Conservation (phyloP, 768 basidiomycete species). For the Hydnomerulius pinastri region DNA sequence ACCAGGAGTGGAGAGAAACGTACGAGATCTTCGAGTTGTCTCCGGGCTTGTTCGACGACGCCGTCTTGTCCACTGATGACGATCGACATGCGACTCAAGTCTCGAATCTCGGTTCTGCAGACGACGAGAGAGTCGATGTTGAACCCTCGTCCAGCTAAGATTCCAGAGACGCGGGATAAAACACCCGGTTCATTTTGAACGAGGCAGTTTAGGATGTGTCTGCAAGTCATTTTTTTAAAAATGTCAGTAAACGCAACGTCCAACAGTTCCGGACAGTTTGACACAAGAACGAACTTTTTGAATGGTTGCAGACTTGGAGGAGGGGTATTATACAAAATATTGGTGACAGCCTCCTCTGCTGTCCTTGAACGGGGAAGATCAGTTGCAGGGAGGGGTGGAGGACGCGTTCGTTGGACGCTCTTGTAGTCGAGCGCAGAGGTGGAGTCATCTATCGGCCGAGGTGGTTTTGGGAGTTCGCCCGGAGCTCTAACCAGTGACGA, state of each 20-base stretch:
- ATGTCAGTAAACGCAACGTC: conserved; percentile 6
- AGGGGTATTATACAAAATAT: conserved; percentile 95
- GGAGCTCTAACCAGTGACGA: conserved; percentile 15
- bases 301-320: conserved; percentile 89
- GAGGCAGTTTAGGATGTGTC: conserved; percentile 95
- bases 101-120: conserved; percentile 95
- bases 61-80: conserved; percentile 96
- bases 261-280: not conserved
- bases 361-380: conserved; percentile 81
- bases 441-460: conserved; percentile 84
- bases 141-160: conserved; percentile 95
- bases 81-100: conserved; percentile 97
- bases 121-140: conserved; percentile 99
- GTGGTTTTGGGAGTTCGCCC: conserved; percentile 63
- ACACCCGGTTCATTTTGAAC: conserved; percentile 99
- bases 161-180: conserved; percentile 96
- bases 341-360: conserved; percentile 96
- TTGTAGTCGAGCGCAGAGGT: conserved; percentile 97
- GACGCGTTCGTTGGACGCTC: conserved; percentile 62
- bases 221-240: conserved; percentile 31
- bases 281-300: conserved; percentile 69
- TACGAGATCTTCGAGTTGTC: conserved; percentile 96
- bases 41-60: conserved; percentile 94
- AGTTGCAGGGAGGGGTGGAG: conserved; percentile 83
- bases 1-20: conserved; percentile 38